These are phyloP conservation scores for Rhodotorula sp. DNA, from an alignment of 1,284 basidiomycete species.

Conservation along the genomic window DNA sequence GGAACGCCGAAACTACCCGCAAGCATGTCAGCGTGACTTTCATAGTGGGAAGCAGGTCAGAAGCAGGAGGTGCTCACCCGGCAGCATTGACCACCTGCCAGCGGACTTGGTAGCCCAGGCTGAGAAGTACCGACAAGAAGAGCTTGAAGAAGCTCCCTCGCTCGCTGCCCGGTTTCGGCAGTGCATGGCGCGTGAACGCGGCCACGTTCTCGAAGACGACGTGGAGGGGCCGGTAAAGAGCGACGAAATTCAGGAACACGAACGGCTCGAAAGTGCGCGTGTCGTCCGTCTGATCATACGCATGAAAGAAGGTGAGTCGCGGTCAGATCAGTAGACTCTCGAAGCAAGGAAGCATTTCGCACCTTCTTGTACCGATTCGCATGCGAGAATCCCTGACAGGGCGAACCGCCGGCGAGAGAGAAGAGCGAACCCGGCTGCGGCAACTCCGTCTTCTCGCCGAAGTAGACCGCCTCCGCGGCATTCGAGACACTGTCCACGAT, in stretches of 20 bases:
- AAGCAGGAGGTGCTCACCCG: background rate
- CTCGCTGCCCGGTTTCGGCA: background rate
- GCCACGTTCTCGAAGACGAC: constrained; percentile 22
- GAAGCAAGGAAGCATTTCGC: background rate
- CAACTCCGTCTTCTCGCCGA: background rate
- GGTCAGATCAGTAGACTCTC: background rate
- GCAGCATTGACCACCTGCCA: constrained; percentile 13
- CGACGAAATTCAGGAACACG: background rate
- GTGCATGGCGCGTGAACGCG: constrained; percentile 5
- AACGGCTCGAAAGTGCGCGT: constrained; percentile 13
- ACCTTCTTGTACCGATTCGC: constrained; percentile 13
- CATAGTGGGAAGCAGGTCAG: background rate
- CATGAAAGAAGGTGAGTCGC: background rate
- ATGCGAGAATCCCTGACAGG: constrained; percentile 11
- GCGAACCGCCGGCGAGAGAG: constrained; percentile 6
- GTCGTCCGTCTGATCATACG: background rate
- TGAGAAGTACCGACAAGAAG: background rate
- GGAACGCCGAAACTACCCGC: constrained; percentile 13
- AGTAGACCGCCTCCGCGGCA: background rate
- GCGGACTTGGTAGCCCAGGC: constrained; percentile 10
- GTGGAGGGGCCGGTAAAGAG: background rate
- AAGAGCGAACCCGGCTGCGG: background rate
- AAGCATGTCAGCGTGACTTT: background rate
- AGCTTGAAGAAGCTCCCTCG: constrained; percentile 3
- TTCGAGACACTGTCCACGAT: background rate